Evolutionary conservation across 768 basidiomycete species (phyloP), one percentile per base, ranked within the genome.

Genomic region (Hortiboletus campestris): DNA sequence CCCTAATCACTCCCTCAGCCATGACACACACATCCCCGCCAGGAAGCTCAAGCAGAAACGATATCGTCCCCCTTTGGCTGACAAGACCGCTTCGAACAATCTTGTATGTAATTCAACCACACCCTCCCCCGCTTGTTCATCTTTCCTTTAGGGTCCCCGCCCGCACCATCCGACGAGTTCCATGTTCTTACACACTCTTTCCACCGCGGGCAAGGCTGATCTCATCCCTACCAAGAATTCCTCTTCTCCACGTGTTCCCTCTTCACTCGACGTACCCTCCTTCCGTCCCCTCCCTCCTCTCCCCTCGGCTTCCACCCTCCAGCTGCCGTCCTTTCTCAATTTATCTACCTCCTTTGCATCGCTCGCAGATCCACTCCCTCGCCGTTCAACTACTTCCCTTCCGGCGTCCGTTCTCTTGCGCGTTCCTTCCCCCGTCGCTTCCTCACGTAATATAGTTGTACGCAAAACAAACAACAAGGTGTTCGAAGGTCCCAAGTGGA

Each of bases 271-370:
- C 25, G 25, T 25, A 25, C 55, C 46, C 20, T 51, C 61, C 49
- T 68, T 68, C 51, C 67, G 61, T 19, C 68, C 71, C 35, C 65
- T 73, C 45, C 75, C 70, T 38, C 74, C 67, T 13, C 62, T 76
- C 22, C 71, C 73, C 10, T 67, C 69, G 34, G 57, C 74, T 46
- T 77, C 77, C 47, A 65, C 74, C 42, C 60, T 80, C 56, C 69
- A 74, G 44, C 58, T 78, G 19, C 70, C 76, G 32, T 72, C 74
- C 53, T 75, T 78, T 49, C 66, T 74, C 45, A 62, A 74, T 51
- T 46, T 69, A 46, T 66, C 70, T 4, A 43, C 60, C 40, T 69
- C 67, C 28, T 40, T 60, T 46, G 40, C 56, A 44, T 60, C 60
- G 31, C 46, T 28, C 6, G 43, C 38, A 48, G 63, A 62, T 38